Evolutionary conservation across 441 rosid species (phyloP), one percentile per base, ranked within the genome.

Genomic region (Gossypium gossypioides): DNA sequence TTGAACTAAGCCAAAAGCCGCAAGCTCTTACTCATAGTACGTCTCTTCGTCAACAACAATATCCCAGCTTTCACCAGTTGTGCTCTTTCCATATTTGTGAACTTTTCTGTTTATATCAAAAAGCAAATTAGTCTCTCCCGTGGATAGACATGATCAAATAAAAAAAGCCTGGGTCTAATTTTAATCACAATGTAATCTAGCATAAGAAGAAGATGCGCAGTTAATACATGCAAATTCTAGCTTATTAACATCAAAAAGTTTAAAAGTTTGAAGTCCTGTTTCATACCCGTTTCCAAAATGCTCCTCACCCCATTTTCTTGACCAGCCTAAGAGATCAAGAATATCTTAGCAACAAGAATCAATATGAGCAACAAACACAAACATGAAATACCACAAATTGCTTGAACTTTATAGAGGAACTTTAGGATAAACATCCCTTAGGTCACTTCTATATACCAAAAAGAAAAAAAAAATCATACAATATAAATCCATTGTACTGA

Each of bases 281-380:
- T 48, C 81, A 16, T 86, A 95, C 99, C 99, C 95, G 16, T 95
- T 91, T 86, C 99, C 99, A 27, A 90, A 89, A 77, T 95, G 97
- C 81, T 95, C 99, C 76, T 95, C 99, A 32, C 99, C 97, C 97
- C 99, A 95, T 15, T 96, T 95, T 81, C 97, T 91, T 69, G 97
- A 92, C 99, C 97, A 95, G 72, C 97, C 97, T 95, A 77, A 22
- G 52, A 79, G 56, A 76, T 37, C 72, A 60, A 34, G 37, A 51
- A 68, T 22, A 37, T 46, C 48, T 67, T 42, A 22, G 75, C 60
- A 12, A 58, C n/a, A 56, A 24, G 25, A 10, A 6, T 46, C 13
- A 15, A 3, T 16, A 75, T 18, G 18, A 54, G 8, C 18, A 64
- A 72, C 57, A 52, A 44, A 74, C 7, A 29, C 34, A 8, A 54